Evolutionary conservation across 2,329 filamentous ascomycete species (phyloP).

Genomic region (Zymoseptoria ardabiliae): DNA sequence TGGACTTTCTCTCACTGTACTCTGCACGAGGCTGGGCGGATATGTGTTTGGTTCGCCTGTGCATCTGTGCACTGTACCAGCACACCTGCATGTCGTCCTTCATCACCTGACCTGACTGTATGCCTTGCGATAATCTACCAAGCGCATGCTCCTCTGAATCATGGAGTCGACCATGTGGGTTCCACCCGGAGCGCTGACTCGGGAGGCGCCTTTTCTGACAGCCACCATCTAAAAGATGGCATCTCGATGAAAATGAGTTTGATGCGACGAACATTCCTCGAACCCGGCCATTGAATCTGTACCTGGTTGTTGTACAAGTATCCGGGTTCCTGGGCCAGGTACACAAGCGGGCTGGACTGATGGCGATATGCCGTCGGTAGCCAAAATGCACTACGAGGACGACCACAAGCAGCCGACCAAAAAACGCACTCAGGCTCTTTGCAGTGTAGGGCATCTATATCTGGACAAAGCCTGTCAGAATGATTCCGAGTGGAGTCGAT

Average conservation of each 20-base stretch:
- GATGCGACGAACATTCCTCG: neutral
- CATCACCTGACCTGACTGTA: neutral
- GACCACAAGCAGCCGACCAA: neutral
- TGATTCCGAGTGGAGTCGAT: neutral
- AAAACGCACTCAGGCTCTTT: neutral
- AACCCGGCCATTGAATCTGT: neutral
- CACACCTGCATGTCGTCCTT: neutral
- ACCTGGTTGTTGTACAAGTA: neutral
- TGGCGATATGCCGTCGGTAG: neutral
- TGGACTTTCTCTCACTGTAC: neutral
- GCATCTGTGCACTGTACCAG: neutral
- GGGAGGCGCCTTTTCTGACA: neutral
- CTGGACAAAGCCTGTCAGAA: too few relatives aligned
- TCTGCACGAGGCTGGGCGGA: neutral
- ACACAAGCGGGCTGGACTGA: neutral
- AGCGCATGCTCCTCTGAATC: neutral
- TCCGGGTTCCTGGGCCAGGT: neutral
- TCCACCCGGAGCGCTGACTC: neutral
- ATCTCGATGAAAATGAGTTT: neutral
- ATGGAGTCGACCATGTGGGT: neutral
- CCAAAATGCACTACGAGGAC: neutral
- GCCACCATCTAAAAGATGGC: neutral
- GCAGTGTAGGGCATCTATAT: too few relatives aligned
- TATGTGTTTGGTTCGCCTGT: neutral
- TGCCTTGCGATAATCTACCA: neutral